Evolutionary conservation across 177 flowering plant species (phyloP), one percentile per base, ranked within the genome.

Genomic region (Vitis hybrid): DNA sequence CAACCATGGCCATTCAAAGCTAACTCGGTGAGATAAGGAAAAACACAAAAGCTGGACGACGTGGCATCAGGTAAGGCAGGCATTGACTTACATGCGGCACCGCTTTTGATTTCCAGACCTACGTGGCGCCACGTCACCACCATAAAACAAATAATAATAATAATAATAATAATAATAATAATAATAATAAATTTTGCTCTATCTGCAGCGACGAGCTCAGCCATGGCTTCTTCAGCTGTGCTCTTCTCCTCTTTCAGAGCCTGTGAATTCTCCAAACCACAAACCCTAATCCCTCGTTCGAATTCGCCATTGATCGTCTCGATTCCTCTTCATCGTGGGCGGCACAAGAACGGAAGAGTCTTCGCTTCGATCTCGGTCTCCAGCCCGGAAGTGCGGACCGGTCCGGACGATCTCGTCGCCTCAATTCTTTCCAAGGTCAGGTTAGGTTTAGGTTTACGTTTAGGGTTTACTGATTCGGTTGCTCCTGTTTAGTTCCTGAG

Each of bases 351-450:
- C 1, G 63, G 69, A 48, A 72, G 66, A n/a, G 18, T 73, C n/a
- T 61, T 32, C 12, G 62, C 62, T 19, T 69, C 80, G 9, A 64
- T 77, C 26, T 77, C 77, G 7, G 52, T 62, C n/a, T 66, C 80
- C 3, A 58, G 57, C 52, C 64, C 77, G 11, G 78, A 67, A 68
- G 64, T 78, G 48, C 82, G 75, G 11, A 81, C 82, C 14, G 57
- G 75, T 40, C 81, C 85, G 3, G 83, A 78, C 62, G 83, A 83
- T 69, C 86, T 89, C 52, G 90, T 84, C 12, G 52, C 78, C 17
- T 80, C 91, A 3, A 84, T 89, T 64, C 82, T 89, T 61, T 86
- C 90, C 74, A 89, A 87, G 93, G 93, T 89, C 45, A 40, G 45
- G 45, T 40, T 40, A 40, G 45, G 45, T 40, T 40, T 34, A 34